These are phyloP conservation scores for Fusarium anthophilum DNA, from an alignment of 2,329 filamentous ascomycete species.

Conservation along the genomic window DNA sequence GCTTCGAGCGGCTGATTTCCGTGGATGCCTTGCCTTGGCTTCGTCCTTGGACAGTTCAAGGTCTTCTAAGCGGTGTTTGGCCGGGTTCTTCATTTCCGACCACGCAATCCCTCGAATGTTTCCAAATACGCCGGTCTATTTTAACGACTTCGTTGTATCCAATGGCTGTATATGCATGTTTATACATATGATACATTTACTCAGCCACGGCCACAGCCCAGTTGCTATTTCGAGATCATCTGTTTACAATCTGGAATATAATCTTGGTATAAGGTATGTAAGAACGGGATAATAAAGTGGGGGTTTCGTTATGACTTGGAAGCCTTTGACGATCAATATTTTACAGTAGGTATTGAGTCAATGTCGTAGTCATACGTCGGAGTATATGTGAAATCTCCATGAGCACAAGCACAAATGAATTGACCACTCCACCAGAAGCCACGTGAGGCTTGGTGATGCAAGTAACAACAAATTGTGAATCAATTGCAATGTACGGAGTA, in stretches of 20 bases:
- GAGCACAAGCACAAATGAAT: not conserved
- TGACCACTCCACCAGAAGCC: not conserved
- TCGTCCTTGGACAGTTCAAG: not conserved
- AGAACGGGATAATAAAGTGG: not conserved
- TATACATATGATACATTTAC: slow-evolving; percentile 15
- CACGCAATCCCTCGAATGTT: not conserved
- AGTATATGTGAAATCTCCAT: slow-evolving; percentile 1
- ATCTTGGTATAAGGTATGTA: no score
- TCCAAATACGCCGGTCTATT: not conserved
- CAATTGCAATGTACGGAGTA: not conserved
- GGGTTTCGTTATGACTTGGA: not conserved
- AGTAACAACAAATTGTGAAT: not conserved
- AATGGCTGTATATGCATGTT: not conserved
- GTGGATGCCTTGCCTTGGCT: not conserved
- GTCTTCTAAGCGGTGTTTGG: not conserved
- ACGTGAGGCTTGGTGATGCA: not conserved
- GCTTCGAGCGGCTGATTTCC: not conserved
- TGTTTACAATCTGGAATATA: no score
- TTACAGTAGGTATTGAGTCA: not conserved
- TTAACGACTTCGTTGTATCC: not conserved
- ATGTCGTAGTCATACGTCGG: not conserved
- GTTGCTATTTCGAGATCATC: slow-evolving; percentile 32
- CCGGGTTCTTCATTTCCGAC: not conserved
- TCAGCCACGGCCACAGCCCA: slow-evolving; percentile 34
- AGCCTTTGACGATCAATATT: not conserved